phyloP scores from a whole-genome alignment of 768 basidiomycete genomes.

The Collybia sp. region DNA sequence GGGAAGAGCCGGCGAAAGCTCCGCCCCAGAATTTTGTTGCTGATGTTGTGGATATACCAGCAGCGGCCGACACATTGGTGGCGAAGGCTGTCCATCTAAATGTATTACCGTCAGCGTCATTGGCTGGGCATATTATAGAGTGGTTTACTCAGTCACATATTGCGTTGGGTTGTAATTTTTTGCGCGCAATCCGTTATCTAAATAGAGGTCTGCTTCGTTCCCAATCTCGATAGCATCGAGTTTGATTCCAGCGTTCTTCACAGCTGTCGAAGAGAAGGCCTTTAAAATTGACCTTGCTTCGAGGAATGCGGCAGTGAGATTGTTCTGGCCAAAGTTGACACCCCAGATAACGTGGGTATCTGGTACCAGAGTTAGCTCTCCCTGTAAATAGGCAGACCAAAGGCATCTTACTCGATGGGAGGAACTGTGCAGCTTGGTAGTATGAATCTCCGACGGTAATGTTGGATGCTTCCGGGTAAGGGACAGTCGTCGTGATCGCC shows the following conservation, averaged over 20 bases:
- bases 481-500: constrained; percentile 35
- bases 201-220: constrained; percentile 58
- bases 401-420: constrained; percentile 38
- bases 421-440: constrained; percentile 44
- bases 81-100: constrained; percentile 56
- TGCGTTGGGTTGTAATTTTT: constrained; percentile 32
- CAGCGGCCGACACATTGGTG: constrained; percentile 37
- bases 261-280: constrained; percentile 38
- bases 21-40: constrained; percentile 41
- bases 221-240: constrained; percentile 60
- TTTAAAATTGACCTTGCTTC: constrained; percentile 42
- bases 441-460: constrained; percentile 50
- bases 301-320: constrained; percentile 44
- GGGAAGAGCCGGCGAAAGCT: constrained; percentile 47
- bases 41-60: constrained; percentile 30
- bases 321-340: constrained; percentile 54
- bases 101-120: not conserved
- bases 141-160: constrained; percentile 46
- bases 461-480: constrained; percentile 63
- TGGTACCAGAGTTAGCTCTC: constrained; percentile 12
- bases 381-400: too few relatives aligned
- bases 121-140: not conserved
- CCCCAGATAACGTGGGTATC: constrained; percentile 66
- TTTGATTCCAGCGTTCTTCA: constrained; percentile 35
- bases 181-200: constrained; percentile 36